Evolutionary conservation across 2,329 filamentous ascomycete genomes (phyloP).

Genomic region (Macrophomina phaseolina): DNA sequence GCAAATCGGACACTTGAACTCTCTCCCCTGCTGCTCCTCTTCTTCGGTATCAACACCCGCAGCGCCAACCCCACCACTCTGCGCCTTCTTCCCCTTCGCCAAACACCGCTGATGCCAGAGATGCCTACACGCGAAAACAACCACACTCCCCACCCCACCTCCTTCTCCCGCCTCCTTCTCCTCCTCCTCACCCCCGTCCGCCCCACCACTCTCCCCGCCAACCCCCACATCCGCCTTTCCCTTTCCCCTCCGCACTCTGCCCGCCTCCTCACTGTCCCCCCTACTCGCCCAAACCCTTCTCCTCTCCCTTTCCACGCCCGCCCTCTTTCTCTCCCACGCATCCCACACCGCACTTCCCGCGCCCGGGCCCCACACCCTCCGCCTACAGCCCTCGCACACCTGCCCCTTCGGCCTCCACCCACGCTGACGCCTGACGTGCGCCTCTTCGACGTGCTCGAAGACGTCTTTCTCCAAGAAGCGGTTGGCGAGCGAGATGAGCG

Average conservation of each 20-base stretch:
- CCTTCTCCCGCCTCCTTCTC: constrained; percentile 53
- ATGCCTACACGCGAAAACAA: constrained; percentile 50
- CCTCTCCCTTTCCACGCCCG: constrained; percentile 50
- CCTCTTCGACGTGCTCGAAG: constrained; percentile 80
- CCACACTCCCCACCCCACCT: constrained; percentile 39
- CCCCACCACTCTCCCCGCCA: constrained; percentile 40
- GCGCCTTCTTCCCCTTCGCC: constrained; percentile 18
- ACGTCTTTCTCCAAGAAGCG: constrained; percentile 85
- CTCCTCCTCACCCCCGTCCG: constrained; percentile 51
- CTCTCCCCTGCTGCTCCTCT: constrained; percentile 2
- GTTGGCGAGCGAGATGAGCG: constrained; percentile 83
- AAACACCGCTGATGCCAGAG: constrained; percentile 47
- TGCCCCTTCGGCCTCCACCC: constrained; percentile 90
- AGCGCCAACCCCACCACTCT: not conserved
- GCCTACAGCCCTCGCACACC: constrained; percentile 84
- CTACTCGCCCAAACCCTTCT: constrained; percentile 47
- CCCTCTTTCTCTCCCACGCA: constrained; percentile 73
- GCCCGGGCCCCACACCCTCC: constrained; percentile 86
- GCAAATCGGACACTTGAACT: constrained; percentile 24
- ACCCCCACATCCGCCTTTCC: constrained; percentile 47
- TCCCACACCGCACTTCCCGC: constrained; percentile 77
- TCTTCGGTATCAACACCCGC: not conserved
- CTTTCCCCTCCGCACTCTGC: constrained; percentile 59
- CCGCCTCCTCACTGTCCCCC: constrained; percentile 41
- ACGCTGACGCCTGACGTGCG: constrained; percentile 74